These are phyloP conservation scores for Pochonia chlamydosporia DNA, from an alignment of 2,329 filamentous ascomycete genomes.

Conservation along the genomic window DNA sequence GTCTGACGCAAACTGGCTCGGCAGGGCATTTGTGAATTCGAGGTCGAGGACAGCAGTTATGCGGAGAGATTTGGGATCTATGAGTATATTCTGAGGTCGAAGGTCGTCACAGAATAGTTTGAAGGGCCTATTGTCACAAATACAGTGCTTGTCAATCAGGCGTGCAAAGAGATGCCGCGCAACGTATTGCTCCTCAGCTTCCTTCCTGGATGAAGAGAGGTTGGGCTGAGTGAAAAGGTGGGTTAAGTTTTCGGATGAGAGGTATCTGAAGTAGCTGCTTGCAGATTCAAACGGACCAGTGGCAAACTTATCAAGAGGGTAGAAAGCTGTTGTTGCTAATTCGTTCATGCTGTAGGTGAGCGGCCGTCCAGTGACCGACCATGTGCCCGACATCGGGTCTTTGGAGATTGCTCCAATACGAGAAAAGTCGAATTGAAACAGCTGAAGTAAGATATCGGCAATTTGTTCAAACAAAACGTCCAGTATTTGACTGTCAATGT, in stretches of 20 bases:
- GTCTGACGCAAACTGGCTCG: neutral
- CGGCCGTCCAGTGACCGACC: neutral
- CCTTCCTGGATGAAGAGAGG: neutral
- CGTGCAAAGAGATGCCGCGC: neutral
- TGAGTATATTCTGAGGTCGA: neutral
- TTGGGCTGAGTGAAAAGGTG: neutral
- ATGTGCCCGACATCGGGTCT: neutral
- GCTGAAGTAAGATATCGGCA: neutral
- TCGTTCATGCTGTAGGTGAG: neutral
- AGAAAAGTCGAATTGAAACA: neutral
- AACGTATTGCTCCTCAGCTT: neutral
- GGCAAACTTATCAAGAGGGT: neutral
- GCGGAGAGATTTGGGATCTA: constrained; percentile 33
- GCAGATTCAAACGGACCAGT: neutral
- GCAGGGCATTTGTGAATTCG: constrained; percentile 4
- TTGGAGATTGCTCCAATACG: neutral
- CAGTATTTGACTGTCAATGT: neutral
- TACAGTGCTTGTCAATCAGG: neutral
- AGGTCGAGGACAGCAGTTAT: constrained; percentile 37
- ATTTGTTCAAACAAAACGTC: neutral
- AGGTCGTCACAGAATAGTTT: constrained; percentile 4
- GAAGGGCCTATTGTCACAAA: neutral
- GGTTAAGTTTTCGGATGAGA: neutral
- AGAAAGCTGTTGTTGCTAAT: neutral
- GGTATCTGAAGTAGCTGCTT: neutral